Base-by-base conservation (phyloP, 371 early-diverging fungal species). In the Thermomucor indicae-seudaticae region DNA sequence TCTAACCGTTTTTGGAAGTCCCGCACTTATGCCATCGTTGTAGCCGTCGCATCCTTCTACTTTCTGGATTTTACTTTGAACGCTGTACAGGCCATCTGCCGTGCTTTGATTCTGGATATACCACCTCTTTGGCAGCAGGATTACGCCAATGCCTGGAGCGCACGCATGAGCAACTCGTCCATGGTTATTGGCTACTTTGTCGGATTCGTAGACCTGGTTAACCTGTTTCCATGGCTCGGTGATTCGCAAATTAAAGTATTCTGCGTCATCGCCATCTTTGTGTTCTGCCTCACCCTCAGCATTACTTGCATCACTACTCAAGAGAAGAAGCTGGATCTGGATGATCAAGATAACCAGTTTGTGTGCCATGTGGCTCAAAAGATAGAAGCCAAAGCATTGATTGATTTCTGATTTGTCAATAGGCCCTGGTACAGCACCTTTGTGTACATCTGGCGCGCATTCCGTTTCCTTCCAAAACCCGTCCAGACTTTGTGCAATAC, bases 21-120 rank as follows among this genome's bases (percentile, higher is more conserved):
- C 10, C 60, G 54, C 23, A 50, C 54, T 2, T 60, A 50, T 46
- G 60, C 60, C 44, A 81, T 84, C 29, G 48, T 65, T 0, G 67
- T 83, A 2, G 89, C 89, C 6, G 90, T 91, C 1, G 17, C 73
- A 0, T 81, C 81, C 0, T 90, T 91, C 58, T 89, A 87, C 43
- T 64, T 75, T 29, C 62, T 92, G n/a, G 92, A 92, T 53, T 90
- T 92, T 53, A 79, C 88, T 0, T 68, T 92, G 47, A 92, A 92
- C 50, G 86, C 86, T 3, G 78, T 70, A 3, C 84, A 84, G 51
- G 85, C 88, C 5, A 69, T 78, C 28, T 83, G 83, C 40, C 84
- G 92, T 14, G 84, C 89, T 1, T 57, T 92, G 24, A 85, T 90
- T 42, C 70, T 92, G 24, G 92, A 92, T 60, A 78, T 83, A 7